Evolutionary conservation across 169 alveolate species (phyloP), one percentile per base, ranked within the genome.

Genomic region (Eimeria zaria): DNA sequence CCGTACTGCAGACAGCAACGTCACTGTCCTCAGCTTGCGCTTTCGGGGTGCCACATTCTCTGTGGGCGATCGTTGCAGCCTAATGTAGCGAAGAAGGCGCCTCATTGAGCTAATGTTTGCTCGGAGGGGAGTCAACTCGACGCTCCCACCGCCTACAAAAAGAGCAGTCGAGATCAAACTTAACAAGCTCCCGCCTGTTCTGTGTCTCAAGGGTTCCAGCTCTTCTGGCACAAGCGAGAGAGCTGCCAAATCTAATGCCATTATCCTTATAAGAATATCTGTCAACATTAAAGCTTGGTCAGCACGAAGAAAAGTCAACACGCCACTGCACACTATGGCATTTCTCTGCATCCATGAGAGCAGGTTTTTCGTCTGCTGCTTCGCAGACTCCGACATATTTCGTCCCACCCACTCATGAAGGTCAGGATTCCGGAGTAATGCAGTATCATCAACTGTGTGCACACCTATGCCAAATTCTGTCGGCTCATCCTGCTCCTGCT

Each of bases 1-100:
- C 83, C 53, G 33, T 6, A 73, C 18, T 6, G 83, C 30, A 3
- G 83, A 6, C 0, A 73, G 83, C 2, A 73, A 55, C 55, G 83
- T 73, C 83, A 33, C 9, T 55, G n/a, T 73, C 53, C 30, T 73
- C 55, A 16, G 12, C n/a, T 73, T 73, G 83, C 83, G 83, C 55
- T 73, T 73, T 27, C 55, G 51, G 18, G 33, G 7, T 4, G 27
- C 4, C 83, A 39, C 36, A 6, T 9, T 22, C 39, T 73, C 83
- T 30, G 83, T 73, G 55, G 41, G 33, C 39, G 83, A 55, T 24
- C 83, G 51, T 41, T 51, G 83, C 51, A 39, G 7, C 48, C n/a
- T 39, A 55, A 41, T 22, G 30, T 11, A 4, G 6, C 51, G 83
- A 14, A 73, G 22, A 30, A 73, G 58, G 27, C 83, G 51, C n/a